phyloP scores from a whole-genome alignment of 78 protist species.

The Paratrimastix pyriformis region DNA sequence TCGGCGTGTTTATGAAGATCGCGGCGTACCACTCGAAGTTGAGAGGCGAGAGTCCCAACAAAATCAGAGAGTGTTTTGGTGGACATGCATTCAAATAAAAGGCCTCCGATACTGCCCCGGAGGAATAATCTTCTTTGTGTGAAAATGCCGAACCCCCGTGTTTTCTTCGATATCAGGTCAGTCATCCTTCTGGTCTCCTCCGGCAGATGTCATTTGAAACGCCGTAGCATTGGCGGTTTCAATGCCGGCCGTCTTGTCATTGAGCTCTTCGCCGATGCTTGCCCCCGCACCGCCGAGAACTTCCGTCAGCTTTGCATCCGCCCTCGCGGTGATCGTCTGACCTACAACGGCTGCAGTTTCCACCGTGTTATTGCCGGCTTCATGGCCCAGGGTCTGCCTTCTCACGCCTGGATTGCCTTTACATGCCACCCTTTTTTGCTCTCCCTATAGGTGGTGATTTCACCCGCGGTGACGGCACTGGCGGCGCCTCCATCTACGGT shows the following conservation, averaged over 20 bases:
- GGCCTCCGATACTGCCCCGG: too few species aligned
- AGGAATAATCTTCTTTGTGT: too few species aligned
- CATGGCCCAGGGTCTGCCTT: conserved; percentile 26
- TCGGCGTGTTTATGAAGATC: too few species aligned
- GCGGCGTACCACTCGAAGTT: too few species aligned
- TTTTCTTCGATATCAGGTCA: conserved; percentile 23
- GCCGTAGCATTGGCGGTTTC: background rate
- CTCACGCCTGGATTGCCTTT: conserved; percentile 94
- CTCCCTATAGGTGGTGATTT: conserved; percentile 89
- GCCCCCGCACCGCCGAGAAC: conserved; percentile 83
- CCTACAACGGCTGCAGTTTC: conserved; percentile 20
- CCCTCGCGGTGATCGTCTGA: conserved; percentile 1
- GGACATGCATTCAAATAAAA: too few species aligned
- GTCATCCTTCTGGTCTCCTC: too few species aligned
- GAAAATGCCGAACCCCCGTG: conserved; percentile 19
- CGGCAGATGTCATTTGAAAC: too few species aligned
- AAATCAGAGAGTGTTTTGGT: too few species aligned
- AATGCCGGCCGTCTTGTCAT: conserved; percentile 20
- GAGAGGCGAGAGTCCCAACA: too few species aligned
- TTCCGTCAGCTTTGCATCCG: conserved; percentile 63
- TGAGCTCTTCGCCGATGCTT: conserved; percentile 54
- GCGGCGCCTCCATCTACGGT: conserved; percentile 94
- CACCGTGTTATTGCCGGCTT: conserved; percentile 37
- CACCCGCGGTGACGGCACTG: conserved; percentile 87
- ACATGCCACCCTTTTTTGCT: too few species aligned